These are phyloP conservation scores for Claviceps fusiformis DNA, from an alignment of 2,329 filamentous ascomycete genomes.

Conservation along the genomic window DNA sequence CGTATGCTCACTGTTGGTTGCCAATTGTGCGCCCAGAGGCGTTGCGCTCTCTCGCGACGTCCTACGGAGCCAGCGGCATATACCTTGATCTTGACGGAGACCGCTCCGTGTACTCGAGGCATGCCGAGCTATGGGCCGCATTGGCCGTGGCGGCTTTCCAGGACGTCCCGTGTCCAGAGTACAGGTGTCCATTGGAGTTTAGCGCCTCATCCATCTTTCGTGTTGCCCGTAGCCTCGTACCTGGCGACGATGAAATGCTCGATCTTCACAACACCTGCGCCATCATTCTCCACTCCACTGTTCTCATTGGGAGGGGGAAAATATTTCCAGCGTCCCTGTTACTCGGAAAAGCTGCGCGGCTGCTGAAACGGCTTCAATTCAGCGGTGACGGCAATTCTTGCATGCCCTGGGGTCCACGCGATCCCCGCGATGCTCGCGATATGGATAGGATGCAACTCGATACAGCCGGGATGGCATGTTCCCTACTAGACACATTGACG, in stretches of 20 bases:
- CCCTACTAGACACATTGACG: conserved; percentile 37
- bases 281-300: conserved; percentile 44
- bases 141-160: conserved; percentile 45
- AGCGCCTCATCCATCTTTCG: conserved; percentile 29
- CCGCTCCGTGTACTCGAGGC: conserved; percentile 21
- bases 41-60: conserved; percentile 34
- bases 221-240: conserved; percentile 35
- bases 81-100: conserved; percentile 14
- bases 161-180: conserved; percentile 15
- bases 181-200: background rate
- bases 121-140: conserved; percentile 47
- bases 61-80: conserved; percentile 25
- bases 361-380: conserved; percentile 20
- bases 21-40: conserved; percentile 57
- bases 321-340: conserved; percentile 48
- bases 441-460: conserved; percentile 8
- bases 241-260: conserved; percentile 31
- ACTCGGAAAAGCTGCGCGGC: conserved; percentile 46
- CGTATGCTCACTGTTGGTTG: conserved; percentile 65
- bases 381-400: background rate
- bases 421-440: background rate
- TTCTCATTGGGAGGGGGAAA: conserved; percentile 47
- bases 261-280: conserved; percentile 25
- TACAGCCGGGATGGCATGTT: conserved; percentile 36
- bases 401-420: no score